Conservation (phyloP, 129 eudicot genomes). For the Sambucus nigra region DNA sequence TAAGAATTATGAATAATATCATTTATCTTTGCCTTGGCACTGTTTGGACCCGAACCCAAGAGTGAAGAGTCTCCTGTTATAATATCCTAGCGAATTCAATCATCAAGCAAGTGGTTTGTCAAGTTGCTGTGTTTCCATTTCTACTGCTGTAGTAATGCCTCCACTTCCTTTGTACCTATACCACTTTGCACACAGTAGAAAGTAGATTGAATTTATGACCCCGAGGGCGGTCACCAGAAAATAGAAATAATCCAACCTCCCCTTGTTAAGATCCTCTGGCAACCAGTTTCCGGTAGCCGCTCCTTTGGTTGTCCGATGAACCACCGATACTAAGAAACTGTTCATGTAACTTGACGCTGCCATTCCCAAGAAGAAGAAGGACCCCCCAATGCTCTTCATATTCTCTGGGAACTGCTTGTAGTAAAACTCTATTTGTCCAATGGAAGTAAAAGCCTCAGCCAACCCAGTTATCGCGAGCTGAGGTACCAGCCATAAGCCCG, state of each 20-base stretch:
- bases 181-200: slow-evolving; percentile 50
- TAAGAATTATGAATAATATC: too few relatives aligned
- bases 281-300: slow-evolving; percentile 53
- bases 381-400: slow-evolving; percentile 76
- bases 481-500: slow-evolving; percentile 60
- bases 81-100: not conserved
- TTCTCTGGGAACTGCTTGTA: slow-evolving; percentile 85
- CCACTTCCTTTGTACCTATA: slow-evolving; percentile 46
- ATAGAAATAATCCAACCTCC: slow-evolving; percentile 66
- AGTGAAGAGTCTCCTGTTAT: too few relatives aligned
- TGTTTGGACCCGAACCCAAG: too few relatives aligned
- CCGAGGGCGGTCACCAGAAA: slow-evolving; percentile 43
- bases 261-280: slow-evolving; percentile 74
- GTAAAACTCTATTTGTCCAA: slow-evolving; percentile 65
- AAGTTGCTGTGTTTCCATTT: slow-evolving; percentile 28
- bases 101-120: slow-evolving; percentile 19
- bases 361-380: slow-evolving; percentile 49
- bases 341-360: slow-evolving; percentile 51
- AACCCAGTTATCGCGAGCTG: slow-evolving; percentile 56
- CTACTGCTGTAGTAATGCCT: slow-evolving; percentile 4
- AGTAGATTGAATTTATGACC: slow-evolving; percentile 36
- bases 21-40: too few relatives aligned
- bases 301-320: slow-evolving; percentile 38
- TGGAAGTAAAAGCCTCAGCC: slow-evolving; percentile 52
- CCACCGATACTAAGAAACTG: slow-evolving; percentile 36